phyloP scores from a whole-genome alignment of 73 alveolate genomes.

The Stentor roeselii region DNA sequence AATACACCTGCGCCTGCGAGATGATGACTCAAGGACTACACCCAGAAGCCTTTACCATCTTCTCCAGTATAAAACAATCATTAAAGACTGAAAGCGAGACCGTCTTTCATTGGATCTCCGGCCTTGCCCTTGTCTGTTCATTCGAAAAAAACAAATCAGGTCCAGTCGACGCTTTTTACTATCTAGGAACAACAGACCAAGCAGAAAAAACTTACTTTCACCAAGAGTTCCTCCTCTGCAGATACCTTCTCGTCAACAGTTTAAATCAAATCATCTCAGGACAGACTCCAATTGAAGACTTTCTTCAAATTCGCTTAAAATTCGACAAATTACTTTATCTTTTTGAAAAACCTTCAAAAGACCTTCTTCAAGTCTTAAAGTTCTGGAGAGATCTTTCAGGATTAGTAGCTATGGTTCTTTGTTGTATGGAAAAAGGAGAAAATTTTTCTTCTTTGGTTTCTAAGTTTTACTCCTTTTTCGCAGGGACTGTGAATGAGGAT shows the following conservation, averaged over 20 bases:
- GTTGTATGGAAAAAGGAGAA: neutral
- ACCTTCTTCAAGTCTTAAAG: neutral
- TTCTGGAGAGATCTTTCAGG: constrained; percentile 11
- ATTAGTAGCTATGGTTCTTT: neutral
- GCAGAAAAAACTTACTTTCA: neutral
- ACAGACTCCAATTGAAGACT: neutral
- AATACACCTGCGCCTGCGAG: constrained; percentile 1
- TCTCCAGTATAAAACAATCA: neutral
- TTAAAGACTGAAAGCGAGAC: neutral
- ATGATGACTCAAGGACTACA: constrained; percentile 18
- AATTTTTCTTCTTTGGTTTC: neutral
- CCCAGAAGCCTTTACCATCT: neutral
- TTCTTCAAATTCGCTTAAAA: neutral
- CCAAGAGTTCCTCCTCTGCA: neutral
- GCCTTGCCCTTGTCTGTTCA: neutral
- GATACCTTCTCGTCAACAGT: neutral
- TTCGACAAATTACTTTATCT: neutral
- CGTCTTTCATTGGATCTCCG: neutral
- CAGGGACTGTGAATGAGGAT: neutral
- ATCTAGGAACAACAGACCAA: neutral
- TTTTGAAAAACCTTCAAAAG: neutral
- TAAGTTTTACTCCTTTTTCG: neutral
- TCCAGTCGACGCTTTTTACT: neutral
- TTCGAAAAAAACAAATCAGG: neutral
- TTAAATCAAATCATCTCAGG: neutral